phyloP scores from a whole-genome alignment of 2,329 filamentous ascomycete genomes.

The Tolypocladium cylindrosporum region DNA sequence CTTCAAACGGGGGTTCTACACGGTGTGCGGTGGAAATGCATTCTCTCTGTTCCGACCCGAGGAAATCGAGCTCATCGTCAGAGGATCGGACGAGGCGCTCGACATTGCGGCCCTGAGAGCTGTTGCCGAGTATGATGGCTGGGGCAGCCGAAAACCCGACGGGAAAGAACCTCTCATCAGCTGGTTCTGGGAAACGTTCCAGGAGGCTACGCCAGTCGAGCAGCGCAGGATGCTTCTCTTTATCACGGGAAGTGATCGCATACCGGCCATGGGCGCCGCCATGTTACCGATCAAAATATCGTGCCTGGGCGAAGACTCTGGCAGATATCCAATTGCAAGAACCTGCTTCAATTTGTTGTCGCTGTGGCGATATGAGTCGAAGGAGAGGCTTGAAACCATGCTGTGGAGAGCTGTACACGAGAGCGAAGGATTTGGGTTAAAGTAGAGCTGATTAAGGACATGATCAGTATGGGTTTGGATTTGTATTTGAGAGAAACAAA shows the following conservation, averaged over 20 bases:
- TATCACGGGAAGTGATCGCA: constrained; percentile 82
- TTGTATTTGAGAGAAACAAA: not conserved
- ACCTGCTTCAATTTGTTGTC: constrained; percentile 87
- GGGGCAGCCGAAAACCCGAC: constrained; percentile 47
- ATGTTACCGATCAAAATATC: constrained; percentile 67
- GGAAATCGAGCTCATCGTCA: constrained; percentile 80
- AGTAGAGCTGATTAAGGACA: constrained; percentile 34
- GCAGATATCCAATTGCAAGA: constrained; percentile 72
- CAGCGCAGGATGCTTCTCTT: constrained; percentile 77
- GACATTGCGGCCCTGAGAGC: constrained; percentile 67
- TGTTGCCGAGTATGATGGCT: constrained; percentile 76
- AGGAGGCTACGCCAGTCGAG: constrained; percentile 50
- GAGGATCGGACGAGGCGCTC: constrained; percentile 74
- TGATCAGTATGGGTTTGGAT: constrained; percentile 3
- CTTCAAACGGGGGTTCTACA: constrained; percentile 90
- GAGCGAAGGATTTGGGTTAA: constrained; percentile 87
- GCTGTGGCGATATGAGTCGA: constrained; percentile 61
- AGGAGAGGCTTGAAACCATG: constrained; percentile 56
- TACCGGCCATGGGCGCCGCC: constrained; percentile 78
- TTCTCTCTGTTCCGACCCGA: constrained; percentile 80
- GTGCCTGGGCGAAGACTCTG: constrained; percentile 64
- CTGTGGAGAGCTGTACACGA: constrained; percentile 82
- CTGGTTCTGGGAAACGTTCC: constrained; percentile 88
- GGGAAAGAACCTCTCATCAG: constrained; percentile 56
- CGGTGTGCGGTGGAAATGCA: constrained; percentile 81